These are phyloP conservation scores for Melampsora americana DNA, from an alignment of 1,284 basidiomycete species.

Conservation along the genomic window DNA sequence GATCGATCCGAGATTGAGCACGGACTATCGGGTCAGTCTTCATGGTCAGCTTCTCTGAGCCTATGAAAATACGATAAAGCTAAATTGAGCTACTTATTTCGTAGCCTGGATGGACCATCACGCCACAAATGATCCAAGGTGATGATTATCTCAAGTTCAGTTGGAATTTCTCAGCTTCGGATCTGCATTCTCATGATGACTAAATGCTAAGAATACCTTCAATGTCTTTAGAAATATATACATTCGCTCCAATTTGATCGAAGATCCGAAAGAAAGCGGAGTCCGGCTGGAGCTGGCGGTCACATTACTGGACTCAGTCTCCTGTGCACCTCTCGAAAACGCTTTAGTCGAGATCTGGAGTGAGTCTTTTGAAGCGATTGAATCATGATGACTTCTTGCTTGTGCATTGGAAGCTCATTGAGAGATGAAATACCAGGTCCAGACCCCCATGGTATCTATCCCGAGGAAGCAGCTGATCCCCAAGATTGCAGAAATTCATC, in stretches of 20 bases:
- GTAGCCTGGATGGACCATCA: too few species aligned
- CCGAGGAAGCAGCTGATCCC: neutral
- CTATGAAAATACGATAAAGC: too few species aligned
- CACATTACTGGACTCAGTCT: conserved; percentile 4
- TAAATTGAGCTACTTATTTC: too few species aligned
- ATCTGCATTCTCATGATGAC: too few species aligned
- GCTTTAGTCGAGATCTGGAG: conserved; percentile 33
- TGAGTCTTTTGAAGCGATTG: neutral
- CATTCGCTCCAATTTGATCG: conserved; percentile 27
- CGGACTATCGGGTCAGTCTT: too few species aligned
- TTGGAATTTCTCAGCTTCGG: too few species aligned
- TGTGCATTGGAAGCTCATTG: too few species aligned
- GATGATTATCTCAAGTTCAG: too few species aligned
- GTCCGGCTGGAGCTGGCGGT: conserved; percentile 9
- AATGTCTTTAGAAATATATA: conserved; percentile 16
- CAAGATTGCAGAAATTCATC: conserved; percentile 5
- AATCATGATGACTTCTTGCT: neutral
- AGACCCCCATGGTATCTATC: conserved; percentile 23
- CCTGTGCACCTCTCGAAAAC: conserved; percentile 37
- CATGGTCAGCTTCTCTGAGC: too few species aligned
- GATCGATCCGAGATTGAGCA: too few species aligned
- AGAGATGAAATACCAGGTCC: conserved; percentile 1
- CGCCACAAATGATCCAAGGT: too few species aligned
- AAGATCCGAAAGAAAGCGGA: conserved; percentile 18
- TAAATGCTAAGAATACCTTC: too few species aligned